Conservation (phyloP, 441 rosid genomes). For the Brassica balearica region DNA sequence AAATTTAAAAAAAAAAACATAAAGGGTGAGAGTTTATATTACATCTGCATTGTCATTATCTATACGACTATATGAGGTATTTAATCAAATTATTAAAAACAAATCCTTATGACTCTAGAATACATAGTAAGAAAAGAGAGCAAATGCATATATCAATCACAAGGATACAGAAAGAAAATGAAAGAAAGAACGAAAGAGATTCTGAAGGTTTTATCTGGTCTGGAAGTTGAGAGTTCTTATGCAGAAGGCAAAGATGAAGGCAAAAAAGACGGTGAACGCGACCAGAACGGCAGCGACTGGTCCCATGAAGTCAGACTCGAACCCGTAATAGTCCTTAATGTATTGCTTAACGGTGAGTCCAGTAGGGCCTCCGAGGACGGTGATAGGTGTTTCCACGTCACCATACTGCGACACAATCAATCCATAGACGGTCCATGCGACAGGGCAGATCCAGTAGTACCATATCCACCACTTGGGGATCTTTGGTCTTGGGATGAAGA, state of each 20-base stretch:
- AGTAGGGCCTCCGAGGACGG: background rate
- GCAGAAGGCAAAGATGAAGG: constrained; percentile 27
- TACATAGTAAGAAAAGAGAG: constrained; percentile 7
- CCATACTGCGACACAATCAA: constrained; percentile 25
- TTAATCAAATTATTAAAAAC: constrained; percentile 3
- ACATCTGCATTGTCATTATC: constrained; percentile 20
- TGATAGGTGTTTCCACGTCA: constrained; percentile 8
- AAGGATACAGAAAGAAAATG: constrained; percentile 3
- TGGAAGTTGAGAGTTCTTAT: constrained; percentile 30
- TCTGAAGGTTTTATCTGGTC: constrained; percentile 15
- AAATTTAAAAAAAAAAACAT: background rate
- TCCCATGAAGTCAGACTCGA: constrained; percentile 30
- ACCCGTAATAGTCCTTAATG: background rate
- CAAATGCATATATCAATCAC: background rate
- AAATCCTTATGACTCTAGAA: background rate
- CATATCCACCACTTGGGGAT: constrained; percentile 30
- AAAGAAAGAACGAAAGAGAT: background rate
- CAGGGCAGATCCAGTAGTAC: constrained; percentile 33
- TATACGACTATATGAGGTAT: background rate
- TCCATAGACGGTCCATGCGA: constrained; percentile 25
- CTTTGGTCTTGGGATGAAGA: constrained; percentile 22
- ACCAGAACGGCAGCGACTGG: constrained; percentile 22
- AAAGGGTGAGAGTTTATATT: background rate
- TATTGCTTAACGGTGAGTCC: constrained; percentile 12
- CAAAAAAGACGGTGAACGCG: constrained; percentile 20